phyloP scores from a whole-genome alignment of 202 grass and related monocot genomes.

The Dendrocalamus latiflorus region DNA sequence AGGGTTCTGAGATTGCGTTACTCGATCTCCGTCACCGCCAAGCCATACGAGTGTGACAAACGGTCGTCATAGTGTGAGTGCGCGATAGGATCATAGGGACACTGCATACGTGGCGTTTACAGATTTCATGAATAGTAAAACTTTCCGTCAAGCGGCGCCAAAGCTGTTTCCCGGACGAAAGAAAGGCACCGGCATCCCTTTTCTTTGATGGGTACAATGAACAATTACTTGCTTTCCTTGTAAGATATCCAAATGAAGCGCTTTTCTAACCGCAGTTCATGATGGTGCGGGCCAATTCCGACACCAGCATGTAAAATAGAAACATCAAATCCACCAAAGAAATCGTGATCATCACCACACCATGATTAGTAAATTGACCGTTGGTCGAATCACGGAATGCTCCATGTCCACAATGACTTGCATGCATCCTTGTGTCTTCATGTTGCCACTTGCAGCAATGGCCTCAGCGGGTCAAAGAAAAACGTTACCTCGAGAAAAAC shows the following conservation, averaged over 20 bases:
- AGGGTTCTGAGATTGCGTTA: too few relatives aligned
- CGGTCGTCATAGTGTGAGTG: not conserved
- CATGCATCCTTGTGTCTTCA: not conserved
- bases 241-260: not conserved
- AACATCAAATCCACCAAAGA: not conserved
- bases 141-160: not conserved
- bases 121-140: too few relatives aligned
- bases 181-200: not conserved
- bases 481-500: too few relatives aligned
- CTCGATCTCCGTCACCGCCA: too few relatives aligned
- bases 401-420: not conserved
- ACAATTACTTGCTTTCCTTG: conserved; percentile 11
- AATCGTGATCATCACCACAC: too few relatives aligned
- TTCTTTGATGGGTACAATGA: not conserved
- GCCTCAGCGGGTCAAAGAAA: not conserved
- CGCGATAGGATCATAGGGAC: too few relatives aligned
- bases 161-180: not conserved
- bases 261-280: conserved; percentile 24
- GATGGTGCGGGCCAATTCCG: conserved; percentile 28
- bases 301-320: not conserved
- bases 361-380: not conserved
- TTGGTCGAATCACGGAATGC: not conserved
- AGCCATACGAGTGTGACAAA: not conserved
- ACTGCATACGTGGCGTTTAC: too few relatives aligned
- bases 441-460: not conserved